Evolutionary conservation across 2,329 filamentous ascomycete genomes (phyloP).

Genomic region (Colletotrichum salicis): DNA sequence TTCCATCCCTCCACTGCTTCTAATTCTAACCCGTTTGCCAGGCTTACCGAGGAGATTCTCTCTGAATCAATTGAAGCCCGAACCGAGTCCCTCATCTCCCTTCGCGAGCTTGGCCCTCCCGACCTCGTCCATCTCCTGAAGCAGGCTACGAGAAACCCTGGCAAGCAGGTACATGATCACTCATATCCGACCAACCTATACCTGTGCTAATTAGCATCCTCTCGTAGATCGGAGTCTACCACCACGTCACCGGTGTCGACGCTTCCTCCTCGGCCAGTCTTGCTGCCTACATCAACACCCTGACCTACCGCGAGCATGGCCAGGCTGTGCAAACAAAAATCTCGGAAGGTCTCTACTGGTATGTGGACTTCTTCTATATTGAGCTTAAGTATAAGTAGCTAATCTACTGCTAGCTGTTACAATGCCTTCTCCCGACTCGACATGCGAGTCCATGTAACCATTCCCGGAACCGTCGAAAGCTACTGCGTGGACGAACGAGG

Average conservation of each 20-base stretch:
- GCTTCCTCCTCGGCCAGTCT: constrained; percentile 97
- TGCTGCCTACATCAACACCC: constrained; percentile 97
- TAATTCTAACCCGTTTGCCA: constrained; percentile 50
- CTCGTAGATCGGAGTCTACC: constrained; percentile 85
- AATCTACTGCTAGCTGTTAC: constrained; percentile 74
- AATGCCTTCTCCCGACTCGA: constrained; percentile 98
- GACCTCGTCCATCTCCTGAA: constrained; percentile 97
- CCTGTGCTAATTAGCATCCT: constrained; percentile 33
- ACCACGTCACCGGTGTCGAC: constrained; percentile 97
- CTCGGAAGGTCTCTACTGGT: constrained; percentile 94
- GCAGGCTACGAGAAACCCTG: constrained; percentile 66
- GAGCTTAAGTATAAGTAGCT: constrained; percentile 44
- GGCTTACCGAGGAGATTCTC: constrained; percentile 92
- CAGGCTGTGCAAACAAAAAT: constrained; percentile 81
- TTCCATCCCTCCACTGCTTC: constrained; percentile 22
- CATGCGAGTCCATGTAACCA: constrained; percentile 98
- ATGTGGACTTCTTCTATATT: constrained; percentile 31
- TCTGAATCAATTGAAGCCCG: constrained; percentile 92
- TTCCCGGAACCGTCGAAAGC: constrained; percentile 94
- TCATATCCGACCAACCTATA: background rate
- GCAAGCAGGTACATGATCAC: constrained; percentile 60
- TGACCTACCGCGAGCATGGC: constrained; percentile 89
- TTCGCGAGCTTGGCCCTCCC: constrained; percentile 94
- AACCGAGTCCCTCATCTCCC: constrained; percentile 84
- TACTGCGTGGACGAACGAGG: constrained; percentile 98